phyloP scores from a whole-genome alignment of 2,329 filamentous ascomycete species.

The Taxawa tesnikishii region DNA sequence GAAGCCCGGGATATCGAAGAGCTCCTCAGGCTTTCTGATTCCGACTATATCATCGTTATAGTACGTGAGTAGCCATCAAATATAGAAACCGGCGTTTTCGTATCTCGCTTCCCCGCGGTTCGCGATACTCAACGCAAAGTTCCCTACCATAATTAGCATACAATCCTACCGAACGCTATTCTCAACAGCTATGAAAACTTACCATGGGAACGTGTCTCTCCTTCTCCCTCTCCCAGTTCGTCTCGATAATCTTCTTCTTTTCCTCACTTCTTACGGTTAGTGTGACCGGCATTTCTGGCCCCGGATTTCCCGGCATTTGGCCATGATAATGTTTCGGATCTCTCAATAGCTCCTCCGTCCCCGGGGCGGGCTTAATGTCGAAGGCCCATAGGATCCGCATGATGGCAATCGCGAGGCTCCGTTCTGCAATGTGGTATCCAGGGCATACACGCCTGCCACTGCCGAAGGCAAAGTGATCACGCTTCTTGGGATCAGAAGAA shows the following conservation, averaged over 20 bases:
- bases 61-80: too few species aligned
- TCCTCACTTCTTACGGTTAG: not conserved
- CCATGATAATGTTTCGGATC: conserved; percentile 1
- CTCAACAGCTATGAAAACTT: too few species aligned
- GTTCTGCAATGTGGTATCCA: conserved; percentile 42
- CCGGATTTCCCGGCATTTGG: conserved; percentile 3
- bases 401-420: conserved; percentile 34
- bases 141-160: too few species aligned
- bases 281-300: conserved; percentile 2
- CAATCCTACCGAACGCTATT: too few species aligned
- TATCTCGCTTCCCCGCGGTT: too few species aligned
- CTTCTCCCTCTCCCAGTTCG: conserved; percentile 1
- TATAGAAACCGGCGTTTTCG: too few species aligned
- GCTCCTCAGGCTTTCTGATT: too few species aligned
- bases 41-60: too few species aligned
- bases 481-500: conserved; percentile 25
- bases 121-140: too few species aligned
- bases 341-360: too few species aligned
- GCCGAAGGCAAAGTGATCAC: conserved; percentile 44
- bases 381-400: conserved; percentile 38
- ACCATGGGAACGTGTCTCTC: not conserved
- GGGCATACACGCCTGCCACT: conserved; percentile 46
- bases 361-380: conserved; percentile 7
- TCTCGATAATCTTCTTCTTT: not conserved
- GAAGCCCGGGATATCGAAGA: too few species aligned